Conservation (phyloP, 177 flowering plant genomes). For the Tripterygium wilfordii region DNA sequence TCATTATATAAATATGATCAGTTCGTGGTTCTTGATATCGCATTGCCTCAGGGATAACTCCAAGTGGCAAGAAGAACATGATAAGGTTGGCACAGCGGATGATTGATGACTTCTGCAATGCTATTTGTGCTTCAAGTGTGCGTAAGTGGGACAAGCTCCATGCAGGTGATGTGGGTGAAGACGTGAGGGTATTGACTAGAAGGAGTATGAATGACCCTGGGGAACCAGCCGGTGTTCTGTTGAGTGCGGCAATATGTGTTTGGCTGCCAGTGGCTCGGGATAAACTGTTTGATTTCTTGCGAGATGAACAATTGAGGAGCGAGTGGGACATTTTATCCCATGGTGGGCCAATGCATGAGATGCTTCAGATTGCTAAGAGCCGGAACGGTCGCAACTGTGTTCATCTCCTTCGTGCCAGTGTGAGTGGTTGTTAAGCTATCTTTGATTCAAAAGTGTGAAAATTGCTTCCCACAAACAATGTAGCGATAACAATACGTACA, state of each 20-base stretch:
- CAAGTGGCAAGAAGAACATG: conserved; percentile 32
- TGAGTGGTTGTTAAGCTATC: too few relatives aligned
- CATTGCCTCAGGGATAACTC: conserved; percentile 17
- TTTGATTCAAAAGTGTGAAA: too few relatives aligned
- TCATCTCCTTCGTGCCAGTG: conserved; percentile 72
- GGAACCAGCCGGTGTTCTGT: conserved; percentile 43
- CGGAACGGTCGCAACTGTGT: conserved; percentile 68
- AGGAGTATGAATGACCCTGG: conserved; percentile 35
- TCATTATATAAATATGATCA: too few relatives aligned
- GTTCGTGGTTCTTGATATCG: not conserved
- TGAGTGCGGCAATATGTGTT: conserved; percentile 48
- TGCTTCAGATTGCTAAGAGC: conserved; percentile 73
- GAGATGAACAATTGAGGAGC: conserved; percentile 25
- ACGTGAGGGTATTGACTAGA: conserved; percentile 34
- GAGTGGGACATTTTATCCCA: conserved; percentile 69
- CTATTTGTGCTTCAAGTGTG: conserved; percentile 32
- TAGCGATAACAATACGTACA: too few relatives aligned
- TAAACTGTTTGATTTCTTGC: conserved; percentile 37
- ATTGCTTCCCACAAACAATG: too few relatives aligned
- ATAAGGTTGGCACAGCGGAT: conserved; percentile 42
- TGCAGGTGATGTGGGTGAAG: conserved; percentile 20
- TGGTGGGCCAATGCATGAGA: conserved; percentile 75
- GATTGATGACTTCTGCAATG: conserved; percentile 37
- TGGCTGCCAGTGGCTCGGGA: conserved; percentile 47
- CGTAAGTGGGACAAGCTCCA: conserved; percentile 36